These are phyloP conservation scores for Umbelopsis ramanniana DNA, from an alignment of 192 early-diverging fungal species.

Conservation along the genomic window DNA sequence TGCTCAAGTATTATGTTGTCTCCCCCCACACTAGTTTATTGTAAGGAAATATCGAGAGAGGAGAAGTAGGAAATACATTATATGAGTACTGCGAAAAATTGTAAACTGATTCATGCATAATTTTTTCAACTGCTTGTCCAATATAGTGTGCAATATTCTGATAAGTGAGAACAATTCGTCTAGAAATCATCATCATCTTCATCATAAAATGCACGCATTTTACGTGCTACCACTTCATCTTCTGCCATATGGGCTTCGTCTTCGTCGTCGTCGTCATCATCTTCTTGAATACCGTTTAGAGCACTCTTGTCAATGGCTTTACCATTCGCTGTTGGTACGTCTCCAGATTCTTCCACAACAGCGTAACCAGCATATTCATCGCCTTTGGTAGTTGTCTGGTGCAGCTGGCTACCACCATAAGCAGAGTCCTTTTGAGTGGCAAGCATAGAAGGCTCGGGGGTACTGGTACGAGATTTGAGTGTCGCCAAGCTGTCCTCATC, in stretches of 20 bases:
- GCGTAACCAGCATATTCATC: constrained; percentile 34
- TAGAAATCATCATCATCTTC: background rate
- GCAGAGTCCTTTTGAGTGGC: constrained; percentile 51
- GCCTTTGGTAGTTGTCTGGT: constrained; percentile 37
- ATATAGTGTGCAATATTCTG: background rate
- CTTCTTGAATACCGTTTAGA: constrained; percentile 32
- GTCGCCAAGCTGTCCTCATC: constrained; percentile 29
- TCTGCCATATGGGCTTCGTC: constrained; percentile 52
- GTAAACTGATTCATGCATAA: background rate
- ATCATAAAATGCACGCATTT: constrained; percentile 9
- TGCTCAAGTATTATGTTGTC: background rate
- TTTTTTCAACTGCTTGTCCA: background rate
- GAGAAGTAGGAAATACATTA: background rate
- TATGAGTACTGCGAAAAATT: background rate
- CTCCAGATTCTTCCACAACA: constrained; percentile 52
- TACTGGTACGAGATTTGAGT: constrained; percentile 32
- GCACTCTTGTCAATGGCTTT: constrained; percentile 35
- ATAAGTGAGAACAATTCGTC: too few relatives aligned
- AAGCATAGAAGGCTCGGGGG: constrained; percentile 40
- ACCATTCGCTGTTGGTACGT: constrained; percentile 41
- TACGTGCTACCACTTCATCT: constrained; percentile 31
- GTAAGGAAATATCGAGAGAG: background rate
- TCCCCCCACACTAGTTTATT: background rate
- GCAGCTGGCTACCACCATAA: constrained; percentile 49
- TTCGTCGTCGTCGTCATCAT: constrained; percentile 54